Base-by-base conservation (phyloP, 2,329 filamentous ascomycete genomes). In the Aspergillus transmontanensis region DNA sequence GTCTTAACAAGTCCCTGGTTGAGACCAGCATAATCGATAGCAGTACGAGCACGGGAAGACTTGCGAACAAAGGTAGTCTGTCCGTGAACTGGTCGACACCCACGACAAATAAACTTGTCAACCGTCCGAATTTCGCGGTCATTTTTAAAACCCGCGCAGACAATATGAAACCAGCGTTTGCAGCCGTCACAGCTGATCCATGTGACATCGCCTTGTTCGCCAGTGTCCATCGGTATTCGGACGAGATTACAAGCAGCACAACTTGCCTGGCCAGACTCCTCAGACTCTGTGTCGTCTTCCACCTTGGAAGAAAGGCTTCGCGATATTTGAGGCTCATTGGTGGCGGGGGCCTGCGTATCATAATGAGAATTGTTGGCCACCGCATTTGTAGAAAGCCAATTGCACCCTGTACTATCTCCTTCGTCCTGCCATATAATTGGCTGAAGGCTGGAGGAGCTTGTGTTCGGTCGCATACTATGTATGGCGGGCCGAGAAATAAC, bases 151-250 rank as follows among this genome's bases (percentile, higher is more conserved):
- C 87, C 87, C 57, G 87, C 87, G 72, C 88, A 90, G 59, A 86
- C 83, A 64, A 87, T 87, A 76, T 90, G 88, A 71, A 87, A 89
- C 88, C 88, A 90, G 61, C 82, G 82, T 71, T 89, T 88, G 76
- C 88, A 90, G 30, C 86, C 87, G 73, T 90, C 87, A 72, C 88
- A 90, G 48, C 84, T 85, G 65, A 90, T 88, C 88, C 88, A 90
- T 16, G 81, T 81, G 62, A 80, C 79, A 64, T 82, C 79, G 60
- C 85, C 82, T 66, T 89, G 85, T 59, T 87, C 85, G 26, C 78
- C 77, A 12, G 79, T 81, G 39, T 82, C 81, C 26, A 80, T 75
- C 41, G 83, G 81, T 57, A 84, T 82, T 23, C 86, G 82, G 53
- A 84, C 79, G 60, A 85, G 81, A 46, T 85, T 82, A 71, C 87